Evolutionary conservation across 305 asterid species (phyloP).

Genomic region (Fraxinus platypoda): DNA sequence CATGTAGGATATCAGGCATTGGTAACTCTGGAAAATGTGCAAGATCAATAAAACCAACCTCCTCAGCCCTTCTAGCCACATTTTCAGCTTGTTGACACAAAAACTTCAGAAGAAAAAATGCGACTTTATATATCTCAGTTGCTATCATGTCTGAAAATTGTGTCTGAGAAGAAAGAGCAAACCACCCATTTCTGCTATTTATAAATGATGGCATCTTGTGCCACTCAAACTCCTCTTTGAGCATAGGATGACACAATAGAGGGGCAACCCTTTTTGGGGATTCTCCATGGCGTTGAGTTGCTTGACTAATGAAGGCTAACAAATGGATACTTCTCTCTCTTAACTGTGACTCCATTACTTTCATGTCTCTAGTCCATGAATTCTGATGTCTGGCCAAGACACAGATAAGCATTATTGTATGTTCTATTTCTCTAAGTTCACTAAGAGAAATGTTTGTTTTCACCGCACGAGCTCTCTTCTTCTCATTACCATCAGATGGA

Average conservation of each 20-base stretch:
- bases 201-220: slow-evolving; percentile 63
- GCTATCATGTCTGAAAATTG: slow-evolving; percentile 73
- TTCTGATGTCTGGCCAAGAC: slow-evolving; percentile 64
- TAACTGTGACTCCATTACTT: slow-evolving; percentile 68
- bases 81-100: slow-evolving; percentile 78
- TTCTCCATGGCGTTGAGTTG: slow-evolving; percentile 73
- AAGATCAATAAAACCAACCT: slow-evolving; percentile 80
- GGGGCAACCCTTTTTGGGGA: slow-evolving; percentile 49
- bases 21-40: slow-evolving; percentile 96
- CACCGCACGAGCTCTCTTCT: slow-evolving; percentile 71
- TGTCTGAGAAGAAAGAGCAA: slow-evolving; percentile 72
- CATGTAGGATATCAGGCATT: slow-evolving; percentile 92
- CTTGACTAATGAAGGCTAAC: slow-evolving; percentile 83
- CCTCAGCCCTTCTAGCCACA: slow-evolving; percentile 82
- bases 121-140: slow-evolving; percentile 65
- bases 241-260: slow-evolving; percentile 57
- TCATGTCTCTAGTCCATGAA: slow-evolving; percentile 76
- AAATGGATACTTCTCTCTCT: slow-evolving; percentile 85
- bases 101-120: slow-evolving; percentile 76
- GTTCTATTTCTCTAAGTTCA: slow-evolving; percentile 75
- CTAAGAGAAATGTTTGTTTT: slow-evolving; percentile 60
- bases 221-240: slow-evolving; percentile 81
- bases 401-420: slow-evolving; percentile 69
- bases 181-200: slow-evolving; percentile 88
- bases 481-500: slow-evolving; percentile 65